These are phyloP conservation scores for Fusarium tjaetaba DNA, from an alignment of 2,329 filamentous ascomycete genomes.

Conservation along the genomic window DNA sequence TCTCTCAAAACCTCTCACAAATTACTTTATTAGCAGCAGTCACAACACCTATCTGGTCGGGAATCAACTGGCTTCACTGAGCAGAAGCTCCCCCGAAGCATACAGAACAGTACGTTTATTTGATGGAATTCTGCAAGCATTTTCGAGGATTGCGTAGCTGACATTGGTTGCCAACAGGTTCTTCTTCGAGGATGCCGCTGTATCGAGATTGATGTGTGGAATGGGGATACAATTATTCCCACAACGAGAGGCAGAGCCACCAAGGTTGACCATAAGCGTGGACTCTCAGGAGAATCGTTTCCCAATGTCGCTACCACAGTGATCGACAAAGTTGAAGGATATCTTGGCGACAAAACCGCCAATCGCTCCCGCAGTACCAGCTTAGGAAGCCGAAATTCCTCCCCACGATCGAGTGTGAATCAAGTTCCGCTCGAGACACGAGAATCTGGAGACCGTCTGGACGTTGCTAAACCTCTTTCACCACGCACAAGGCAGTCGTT, in stretches of 20 bases:
- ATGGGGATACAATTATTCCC: slow-evolving; percentile 66
- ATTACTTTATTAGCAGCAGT: slow-evolving; percentile 94
- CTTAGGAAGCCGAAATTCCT: slow-evolving; percentile 48
- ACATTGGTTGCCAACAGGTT: slow-evolving; percentile 57
- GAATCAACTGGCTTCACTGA: slow-evolving; percentile 78
- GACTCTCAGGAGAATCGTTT: slow-evolving; percentile 58
- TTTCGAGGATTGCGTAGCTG: background rate
- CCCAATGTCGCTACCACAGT: slow-evolving; percentile 57
- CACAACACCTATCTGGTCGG: slow-evolving; percentile 94
- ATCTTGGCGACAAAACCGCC: slow-evolving; percentile 45
- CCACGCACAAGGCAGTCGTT: slow-evolving; percentile 40
- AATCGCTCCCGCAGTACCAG: slow-evolving; percentile 54
- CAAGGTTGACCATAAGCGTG: slow-evolving; percentile 56
- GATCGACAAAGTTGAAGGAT: slow-evolving; percentile 49
- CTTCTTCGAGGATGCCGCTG: slow-evolving; percentile 84
- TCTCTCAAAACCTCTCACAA: slow-evolving; percentile 75
- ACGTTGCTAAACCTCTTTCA: slow-evolving; percentile 41
- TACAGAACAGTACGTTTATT: slow-evolving; percentile 75
- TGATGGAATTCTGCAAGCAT: background rate
- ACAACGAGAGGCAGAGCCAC: slow-evolving; percentile 51
- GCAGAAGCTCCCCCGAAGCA: slow-evolving; percentile 75
- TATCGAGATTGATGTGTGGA: slow-evolving; percentile 96
- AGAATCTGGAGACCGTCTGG: slow-evolving; percentile 50
- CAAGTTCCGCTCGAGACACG: slow-evolving; percentile 43
- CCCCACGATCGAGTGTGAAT: slow-evolving; percentile 45